Evolutionary conservation across 257 asterid genomes (phyloP).

Genomic region (Euphrasia confusa): DNA sequence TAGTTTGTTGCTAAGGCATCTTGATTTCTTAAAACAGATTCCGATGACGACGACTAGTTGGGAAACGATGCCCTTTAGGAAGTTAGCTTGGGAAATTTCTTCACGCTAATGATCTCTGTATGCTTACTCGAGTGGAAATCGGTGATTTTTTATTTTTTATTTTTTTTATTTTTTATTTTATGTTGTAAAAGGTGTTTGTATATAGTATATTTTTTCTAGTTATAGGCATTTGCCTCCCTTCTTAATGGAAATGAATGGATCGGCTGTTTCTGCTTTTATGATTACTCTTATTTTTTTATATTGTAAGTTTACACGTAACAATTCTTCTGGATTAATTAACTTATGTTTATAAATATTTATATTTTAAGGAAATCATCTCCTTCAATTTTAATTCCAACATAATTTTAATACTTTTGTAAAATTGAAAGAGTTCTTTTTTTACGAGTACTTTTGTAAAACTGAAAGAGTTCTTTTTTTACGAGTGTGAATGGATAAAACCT

Average conservation of each 20-base stretch:
- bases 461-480: too few species aligned
- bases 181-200: conserved; percentile 24
- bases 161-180: background rate
- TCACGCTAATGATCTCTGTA: background rate
- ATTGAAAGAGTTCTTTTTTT: too few species aligned
- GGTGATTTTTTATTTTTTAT: too few species aligned
- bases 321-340: too few species aligned
- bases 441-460: too few species aligned
- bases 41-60: conserved; percentile 54
- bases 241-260: background rate
- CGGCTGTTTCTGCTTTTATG: background rate
- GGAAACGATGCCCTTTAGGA: conserved; percentile 15
- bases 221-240: background rate
- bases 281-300: background rate
- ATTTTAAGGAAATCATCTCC: too few species aligned
- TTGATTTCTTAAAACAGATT: conserved; percentile 38
- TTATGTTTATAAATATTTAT: too few species aligned
- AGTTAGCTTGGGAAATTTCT: background rate
- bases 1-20: conserved; percentile 19
- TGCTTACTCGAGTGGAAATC: conserved; percentile 14
- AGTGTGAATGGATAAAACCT: too few species aligned
- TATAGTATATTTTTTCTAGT: background rate
- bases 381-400: too few species aligned
- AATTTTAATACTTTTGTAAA: too few species aligned
- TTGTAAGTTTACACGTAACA: background rate